Evolutionary conservation across 2,329 filamentous ascomycete genomes (phyloP), one percentile per base, ranked within the genome.

Genomic region (Truncatella angustata): DNA sequence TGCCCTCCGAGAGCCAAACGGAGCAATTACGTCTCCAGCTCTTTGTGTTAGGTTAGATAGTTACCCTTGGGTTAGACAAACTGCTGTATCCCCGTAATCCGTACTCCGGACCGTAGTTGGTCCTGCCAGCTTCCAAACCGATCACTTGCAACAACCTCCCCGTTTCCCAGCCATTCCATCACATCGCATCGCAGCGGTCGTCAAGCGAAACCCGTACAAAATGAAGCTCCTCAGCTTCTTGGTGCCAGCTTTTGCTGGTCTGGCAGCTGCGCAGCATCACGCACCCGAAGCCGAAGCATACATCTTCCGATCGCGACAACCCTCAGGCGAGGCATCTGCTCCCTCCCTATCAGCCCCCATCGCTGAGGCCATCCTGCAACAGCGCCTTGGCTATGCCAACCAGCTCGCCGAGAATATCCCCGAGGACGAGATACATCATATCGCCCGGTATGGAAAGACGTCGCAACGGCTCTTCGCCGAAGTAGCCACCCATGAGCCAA

Each of bases 391-490:
- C 16, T 70, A 72, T 51, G 66, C 71, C 30, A 70, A 73, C 64
- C 77, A 74, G 60, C 71, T 76, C 48, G 75, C 71, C 34, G 65
- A 69, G 24, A 67, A 65, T 30, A 57, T 72, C 54, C 65, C 72
- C 42, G 71, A 77, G 52, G 75, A 81, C 37, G 69, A 70, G 7
- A 68, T 89, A 35, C 70, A 74, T 45, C 70, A 81, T 58, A 72
- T 91, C 62, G 82, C 84, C 62, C 71, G 71, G 46, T 88, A 83
- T 66, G 85, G 84, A 56, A 44, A 78, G 56, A 63, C 70, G 26
- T 68, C 77, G 5, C 59, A 70, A 50, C 66, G 73, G 14, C 66
- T 88, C 18, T 85, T 88, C 58, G 63, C 61, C 18, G 67, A 59
- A 6, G 52, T 53, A 4, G 54, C 21, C n/a, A 52, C 61, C 4